Percentiles rank a stretch among this genome's conserved stretches.
These are phyloP conservation scores for Uronychia setigera DNA, from an alignment of 73 alveolate species.

Conservation along the genomic window DNA sequence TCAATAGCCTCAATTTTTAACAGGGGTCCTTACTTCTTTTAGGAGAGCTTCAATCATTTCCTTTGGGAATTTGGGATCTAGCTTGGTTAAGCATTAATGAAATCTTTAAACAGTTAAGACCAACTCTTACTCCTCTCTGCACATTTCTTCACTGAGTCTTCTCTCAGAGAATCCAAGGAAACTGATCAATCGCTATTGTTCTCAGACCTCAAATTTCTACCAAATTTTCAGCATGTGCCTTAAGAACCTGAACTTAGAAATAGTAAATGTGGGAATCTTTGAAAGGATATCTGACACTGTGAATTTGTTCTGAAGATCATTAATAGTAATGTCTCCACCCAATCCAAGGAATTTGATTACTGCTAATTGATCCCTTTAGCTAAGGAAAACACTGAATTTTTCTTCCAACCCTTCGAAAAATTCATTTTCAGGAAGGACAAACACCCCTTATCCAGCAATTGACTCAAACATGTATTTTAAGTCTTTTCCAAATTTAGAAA, in stretches of 20 bases:
- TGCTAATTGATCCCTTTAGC: not conserved
- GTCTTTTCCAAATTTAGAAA: not conserved
- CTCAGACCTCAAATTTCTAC: not conserved
- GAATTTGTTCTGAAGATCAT: not conserved
- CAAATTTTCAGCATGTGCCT: not conserved
- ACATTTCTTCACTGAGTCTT: no score
- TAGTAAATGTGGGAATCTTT: not conserved
- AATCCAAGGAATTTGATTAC: not conserved
- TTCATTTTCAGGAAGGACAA: not conserved
- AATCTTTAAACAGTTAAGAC: no score
- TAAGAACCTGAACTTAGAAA: not conserved
- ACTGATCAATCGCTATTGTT: no score
- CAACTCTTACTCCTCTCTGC: no score
- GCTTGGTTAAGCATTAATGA: no score
- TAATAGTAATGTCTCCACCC: not conserved
- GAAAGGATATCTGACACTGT: not conserved
- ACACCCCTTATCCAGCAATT: not conserved
- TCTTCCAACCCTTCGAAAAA: not conserved
- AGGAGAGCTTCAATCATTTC: no score
- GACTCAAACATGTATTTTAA: not conserved
- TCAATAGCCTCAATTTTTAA: no score
- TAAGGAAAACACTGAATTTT: not conserved
- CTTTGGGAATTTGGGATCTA: no score
- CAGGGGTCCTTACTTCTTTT: no score
- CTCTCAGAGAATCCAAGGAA: no score